Conservation (phyloP, 179 eudicot genomes). For the Beta macrorhiza region DNA sequence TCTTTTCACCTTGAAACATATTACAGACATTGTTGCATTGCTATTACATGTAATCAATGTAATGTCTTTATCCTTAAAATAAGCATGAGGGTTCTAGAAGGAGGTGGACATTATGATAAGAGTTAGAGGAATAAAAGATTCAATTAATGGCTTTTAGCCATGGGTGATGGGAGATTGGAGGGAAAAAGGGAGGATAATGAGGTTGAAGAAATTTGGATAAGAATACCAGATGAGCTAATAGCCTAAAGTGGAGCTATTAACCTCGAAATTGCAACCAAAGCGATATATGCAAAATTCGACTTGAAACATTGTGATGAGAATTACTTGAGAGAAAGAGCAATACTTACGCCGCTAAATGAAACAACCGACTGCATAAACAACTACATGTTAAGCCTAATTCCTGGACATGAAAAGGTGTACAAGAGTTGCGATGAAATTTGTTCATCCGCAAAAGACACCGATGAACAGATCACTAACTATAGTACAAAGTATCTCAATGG, state of each 20-base stretch:
- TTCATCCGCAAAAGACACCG: background rate
- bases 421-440: too few species aligned
- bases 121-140: background rate
- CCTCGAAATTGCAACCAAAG: background rate
- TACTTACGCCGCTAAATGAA: slow-evolving; percentile 6
- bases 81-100: background rate
- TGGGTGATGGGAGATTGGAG: background rate
- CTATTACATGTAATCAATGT: background rate
- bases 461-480: too few species aligned
- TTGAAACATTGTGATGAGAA: background rate
- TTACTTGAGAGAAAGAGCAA: background rate
- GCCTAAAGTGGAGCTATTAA: too few species aligned
- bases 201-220: background rate
- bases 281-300: background rate
- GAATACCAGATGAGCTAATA: background rate
- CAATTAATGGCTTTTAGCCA: background rate
- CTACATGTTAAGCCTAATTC: too few species aligned
- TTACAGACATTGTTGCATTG: too few species aligned
- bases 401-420: too few species aligned
- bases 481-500: background rate
- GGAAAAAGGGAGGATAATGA: background rate
- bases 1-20: too few species aligned
- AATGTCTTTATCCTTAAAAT: background rate
- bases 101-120: background rate
- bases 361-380: background rate